A percentile compares a stretch with the other conserved stretches of the same genome.
These are phyloP conservation scores for Penstemon newberryi DNA, from an alignment of 257 asterid species.

Conservation along the genomic window DNA sequence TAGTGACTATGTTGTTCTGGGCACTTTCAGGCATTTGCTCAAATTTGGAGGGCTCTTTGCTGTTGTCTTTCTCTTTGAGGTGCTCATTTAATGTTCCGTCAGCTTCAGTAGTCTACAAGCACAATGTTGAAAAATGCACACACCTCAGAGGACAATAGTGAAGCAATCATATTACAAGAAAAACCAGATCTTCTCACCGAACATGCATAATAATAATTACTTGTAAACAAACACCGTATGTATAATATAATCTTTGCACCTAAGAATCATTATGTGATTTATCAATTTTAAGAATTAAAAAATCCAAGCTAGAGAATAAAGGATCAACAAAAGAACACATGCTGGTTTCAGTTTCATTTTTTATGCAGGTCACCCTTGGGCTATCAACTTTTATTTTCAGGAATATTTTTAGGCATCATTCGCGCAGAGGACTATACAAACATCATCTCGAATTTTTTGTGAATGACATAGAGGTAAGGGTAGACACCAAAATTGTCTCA, in stretches of 20 bases:
- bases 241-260: slow-evolving; percentile 15
- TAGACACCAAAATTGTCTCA: background rate
- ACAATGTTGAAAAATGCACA: slow-evolving; percentile 22
- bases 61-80: slow-evolving; percentile 37
- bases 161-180: background rate
- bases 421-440: slow-evolving; percentile 14
- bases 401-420: slow-evolving; percentile 11
- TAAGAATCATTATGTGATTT: background rate
- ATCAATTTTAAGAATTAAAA: slow-evolving; percentile 13
- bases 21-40: slow-evolving; percentile 43
- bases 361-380: background rate
- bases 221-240: slow-evolving; percentile 17
- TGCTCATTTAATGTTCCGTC: slow-evolving; percentile 38
- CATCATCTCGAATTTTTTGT: background rate
- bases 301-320: slow-evolving; percentile 17
- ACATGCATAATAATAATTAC: slow-evolving; percentile 19
- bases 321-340: slow-evolving; percentile 11
- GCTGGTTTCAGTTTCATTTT: background rate
- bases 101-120: slow-evolving; percentile 52
- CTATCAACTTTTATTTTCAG: background rate
- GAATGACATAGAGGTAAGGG: slow-evolving; percentile 9
- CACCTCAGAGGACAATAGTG: slow-evolving; percentile 16
- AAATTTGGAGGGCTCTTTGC: slow-evolving; percentile 34
- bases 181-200: background rate
- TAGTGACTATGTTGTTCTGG: slow-evolving; percentile 60